phyloP scores from a whole-genome alignment of 352 stramenopile genomes.

The Aphanomyces invadans region DNA sequence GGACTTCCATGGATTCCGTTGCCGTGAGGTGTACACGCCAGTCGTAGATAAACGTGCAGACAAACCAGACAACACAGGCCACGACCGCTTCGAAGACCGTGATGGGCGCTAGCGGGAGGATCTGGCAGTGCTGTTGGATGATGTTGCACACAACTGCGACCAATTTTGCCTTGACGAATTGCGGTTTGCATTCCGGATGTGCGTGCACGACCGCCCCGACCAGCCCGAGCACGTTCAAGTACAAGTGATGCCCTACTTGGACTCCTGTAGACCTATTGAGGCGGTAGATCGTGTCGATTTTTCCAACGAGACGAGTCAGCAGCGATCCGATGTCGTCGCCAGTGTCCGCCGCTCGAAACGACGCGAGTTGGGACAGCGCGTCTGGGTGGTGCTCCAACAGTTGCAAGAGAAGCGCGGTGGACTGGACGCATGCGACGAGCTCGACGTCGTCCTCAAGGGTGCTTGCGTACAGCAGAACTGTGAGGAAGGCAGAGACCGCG shows the following conservation, averaged over 20 bases:
- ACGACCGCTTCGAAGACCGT: not conserved
- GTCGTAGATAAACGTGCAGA: slow-evolving; percentile 8
- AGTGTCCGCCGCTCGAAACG: not conserved
- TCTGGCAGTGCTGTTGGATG: not conserved
- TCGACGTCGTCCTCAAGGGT: slow-evolving; percentile 16
- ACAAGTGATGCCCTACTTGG: slow-evolving; percentile 14
- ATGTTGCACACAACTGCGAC: not conserved
- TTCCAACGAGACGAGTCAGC: not conserved
- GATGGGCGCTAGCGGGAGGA: not conserved
- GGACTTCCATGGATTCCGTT: not conserved
- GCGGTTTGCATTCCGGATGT: not conserved
- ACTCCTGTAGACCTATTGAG: not conserved
- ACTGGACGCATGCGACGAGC: slow-evolving; percentile 16
- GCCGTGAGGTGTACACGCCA: not conserved
- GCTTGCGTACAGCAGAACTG: not conserved
- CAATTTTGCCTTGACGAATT: not conserved
- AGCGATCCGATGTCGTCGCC: not conserved
- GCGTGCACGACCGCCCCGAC: slow-evolving; percentile 11
- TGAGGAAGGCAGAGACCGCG: not conserved
- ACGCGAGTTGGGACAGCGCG: not conserved
- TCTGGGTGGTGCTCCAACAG: slow-evolving; percentile 10
- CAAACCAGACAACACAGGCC: not conserved
- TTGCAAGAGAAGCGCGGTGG: slow-evolving; percentile 4
- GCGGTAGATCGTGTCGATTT: slow-evolving; percentile 12
- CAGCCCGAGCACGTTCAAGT: slow-evolving; percentile 17